These are phyloP conservation scores for Nakataea oryzae DNA, from an alignment of 2,329 filamentous ascomycete species.

Conservation along the genomic window DNA sequence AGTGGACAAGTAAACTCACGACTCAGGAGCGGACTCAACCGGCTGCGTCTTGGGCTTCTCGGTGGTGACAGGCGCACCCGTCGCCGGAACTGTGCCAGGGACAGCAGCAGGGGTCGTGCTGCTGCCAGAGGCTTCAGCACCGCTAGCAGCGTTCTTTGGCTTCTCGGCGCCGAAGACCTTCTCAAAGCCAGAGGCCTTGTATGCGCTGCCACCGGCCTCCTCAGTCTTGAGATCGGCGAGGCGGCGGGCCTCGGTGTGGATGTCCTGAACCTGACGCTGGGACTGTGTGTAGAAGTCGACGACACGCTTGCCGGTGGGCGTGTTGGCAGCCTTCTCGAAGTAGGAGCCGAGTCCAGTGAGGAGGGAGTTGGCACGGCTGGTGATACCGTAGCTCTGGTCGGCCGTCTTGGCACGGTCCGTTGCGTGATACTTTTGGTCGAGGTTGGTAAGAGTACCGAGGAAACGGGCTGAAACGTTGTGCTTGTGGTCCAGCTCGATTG, in stretches of 20 bases:
- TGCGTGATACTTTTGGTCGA: conserved; percentile 81
- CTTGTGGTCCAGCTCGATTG: conserved; percentile 79
- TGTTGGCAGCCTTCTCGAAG: conserved; percentile 86
- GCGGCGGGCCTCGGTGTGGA: conserved; percentile 82
- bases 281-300: conserved; percentile 79
- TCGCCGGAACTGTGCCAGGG: conserved; percentile 1
- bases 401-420: conserved; percentile 75
- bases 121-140: not conserved
- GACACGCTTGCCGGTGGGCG: conserved; percentile 80
- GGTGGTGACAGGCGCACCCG: not conserved
- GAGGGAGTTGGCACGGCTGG: conserved; percentile 56
- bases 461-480: conserved; percentile 80
- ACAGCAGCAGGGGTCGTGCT: not conserved
- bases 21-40: not conserved
- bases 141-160: not conserved
- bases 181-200: conserved; percentile 48
- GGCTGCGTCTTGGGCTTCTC: conserved; percentile 3
- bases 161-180: conserved; percentile 38
- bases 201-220: conserved; percentile 46
- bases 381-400: conserved; percentile 77
- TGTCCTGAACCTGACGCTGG: conserved; percentile 84
- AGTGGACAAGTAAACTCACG: not conserved
- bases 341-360: conserved; percentile 66
- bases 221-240: conserved; percentile 80
- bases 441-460: conserved; percentile 60